Evolutionary conservation across 352 stramenopile species (phyloP).

Genomic region (Phytophthora sojae): DNA sequence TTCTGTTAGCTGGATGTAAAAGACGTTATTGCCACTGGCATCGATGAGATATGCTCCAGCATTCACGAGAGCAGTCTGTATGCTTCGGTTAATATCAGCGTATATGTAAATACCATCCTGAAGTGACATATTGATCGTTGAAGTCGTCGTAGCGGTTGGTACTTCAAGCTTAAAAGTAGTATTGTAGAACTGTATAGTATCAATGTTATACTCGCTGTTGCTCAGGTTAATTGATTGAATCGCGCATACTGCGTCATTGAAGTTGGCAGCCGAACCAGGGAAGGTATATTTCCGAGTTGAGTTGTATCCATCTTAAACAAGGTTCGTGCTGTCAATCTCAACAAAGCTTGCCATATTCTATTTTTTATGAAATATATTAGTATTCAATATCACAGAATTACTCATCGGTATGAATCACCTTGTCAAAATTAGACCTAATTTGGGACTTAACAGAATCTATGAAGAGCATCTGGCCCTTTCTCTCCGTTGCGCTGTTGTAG

Average conservation of each 20-base stretch:
- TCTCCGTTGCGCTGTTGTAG: background rate
- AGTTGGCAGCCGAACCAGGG: background rate
- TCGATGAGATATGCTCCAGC: slow-evolving; percentile 15
- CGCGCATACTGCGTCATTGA: background rate
- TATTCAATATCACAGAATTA: too few relatives aligned
- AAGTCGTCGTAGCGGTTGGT: slow-evolving; percentile 10
- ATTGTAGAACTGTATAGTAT: slow-evolving; percentile 3
- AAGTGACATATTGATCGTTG: background rate
- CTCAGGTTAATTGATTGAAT: slow-evolving; percentile 17
- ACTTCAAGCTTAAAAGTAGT: slow-evolving; percentile 16
- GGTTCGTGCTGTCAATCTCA: slow-evolving; percentile 18
- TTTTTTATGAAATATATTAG: too few relatives aligned
- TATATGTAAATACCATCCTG: slow-evolving; percentile 18
- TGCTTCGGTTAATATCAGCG: slow-evolving; percentile 12
- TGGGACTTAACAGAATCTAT: background rate
- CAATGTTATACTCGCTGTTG: slow-evolving; percentile 16
- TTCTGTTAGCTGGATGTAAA: slow-evolving; percentile 17
- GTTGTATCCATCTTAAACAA: slow-evolving; percentile 8
- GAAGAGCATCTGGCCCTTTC: background rate
- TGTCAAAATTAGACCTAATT: background rate
- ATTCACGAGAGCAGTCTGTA: slow-evolving; percentile 16
- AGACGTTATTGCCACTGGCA: slow-evolving; percentile 6
- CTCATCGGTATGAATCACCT: too few relatives aligned
- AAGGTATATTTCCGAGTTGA: slow-evolving; percentile 6
- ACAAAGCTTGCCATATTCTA: background rate